Percentiles rank a stretch among this genome's conserved stretches.
Evolutionary conservation across 2,329 filamentous ascomycete species (phyloP).

Genomic region (Zopfia rhizophila): DNA sequence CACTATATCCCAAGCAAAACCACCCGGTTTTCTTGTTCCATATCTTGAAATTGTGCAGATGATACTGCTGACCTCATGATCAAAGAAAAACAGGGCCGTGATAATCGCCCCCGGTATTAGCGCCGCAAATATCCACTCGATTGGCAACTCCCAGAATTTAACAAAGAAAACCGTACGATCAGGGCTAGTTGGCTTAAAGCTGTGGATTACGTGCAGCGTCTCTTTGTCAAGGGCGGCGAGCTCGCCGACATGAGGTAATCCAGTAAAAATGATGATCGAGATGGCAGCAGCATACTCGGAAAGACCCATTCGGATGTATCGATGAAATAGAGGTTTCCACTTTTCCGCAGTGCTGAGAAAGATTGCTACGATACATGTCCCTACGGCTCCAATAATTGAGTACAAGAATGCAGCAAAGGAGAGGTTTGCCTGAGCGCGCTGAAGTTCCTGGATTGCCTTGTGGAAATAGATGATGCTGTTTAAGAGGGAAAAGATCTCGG

Average conservation of each 20-base stretch:
- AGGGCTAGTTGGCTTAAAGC: constrained; percentile 67
- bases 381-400: constrained; percentile 70
- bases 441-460: constrained; percentile 72
- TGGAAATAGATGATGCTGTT: constrained; percentile 77
- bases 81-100: constrained; percentile 75
- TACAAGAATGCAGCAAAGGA: constrained; percentile 73
- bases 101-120: constrained; percentile 72
- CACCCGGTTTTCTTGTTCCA: constrained; percentile 69
- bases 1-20: constrained; percentile 72
- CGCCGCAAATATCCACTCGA: constrained; percentile 69
- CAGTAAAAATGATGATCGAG: constrained; percentile 73
- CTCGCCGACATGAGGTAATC: constrained; percentile 70
- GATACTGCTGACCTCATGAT: constrained; percentile 75
- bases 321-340: constrained; percentile 71
- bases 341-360: constrained; percentile 69
- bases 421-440: constrained; percentile 66
- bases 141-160: constrained; percentile 69
- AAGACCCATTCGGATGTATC: constrained; percentile 69
- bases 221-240: constrained; percentile 68
- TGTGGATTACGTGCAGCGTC: constrained; percentile 65
- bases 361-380: constrained; percentile 71
- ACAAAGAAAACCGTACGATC: constrained; percentile 68
- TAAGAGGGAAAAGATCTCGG: constrained; percentile 73
- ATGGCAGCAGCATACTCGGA: constrained; percentile 74
- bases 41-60: constrained; percentile 73